Evolutionary conservation across 371 early-diverging fungal species (phyloP).

Genomic region (Blastocladiella emersonii): DNA sequence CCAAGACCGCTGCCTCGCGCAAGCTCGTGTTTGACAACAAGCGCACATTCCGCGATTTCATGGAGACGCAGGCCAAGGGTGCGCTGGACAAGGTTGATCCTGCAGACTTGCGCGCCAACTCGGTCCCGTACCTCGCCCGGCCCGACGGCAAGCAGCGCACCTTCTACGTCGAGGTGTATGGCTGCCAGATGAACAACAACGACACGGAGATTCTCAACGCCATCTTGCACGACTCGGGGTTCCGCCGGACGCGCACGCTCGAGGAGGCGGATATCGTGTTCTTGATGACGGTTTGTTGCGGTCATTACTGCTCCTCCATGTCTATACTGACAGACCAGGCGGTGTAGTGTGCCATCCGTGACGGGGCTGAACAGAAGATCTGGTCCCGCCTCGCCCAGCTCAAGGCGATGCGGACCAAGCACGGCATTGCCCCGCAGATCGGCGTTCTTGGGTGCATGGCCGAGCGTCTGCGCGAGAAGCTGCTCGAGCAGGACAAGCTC

Average conservation of each 20-base stretch:
- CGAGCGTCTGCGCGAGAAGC: constrained; percentile 53
- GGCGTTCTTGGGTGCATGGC: constrained; percentile 74
- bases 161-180: constrained; percentile 61
- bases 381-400: constrained; percentile 50
- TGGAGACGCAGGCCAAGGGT: neutral
- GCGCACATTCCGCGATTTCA: neutral
- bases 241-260: constrained; percentile 35
- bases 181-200: constrained; percentile 70
- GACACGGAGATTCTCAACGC: constrained; percentile 67
- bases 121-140: constrained; percentile 40
- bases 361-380: constrained; percentile 59
- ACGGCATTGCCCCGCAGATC: constrained; percentile 44
- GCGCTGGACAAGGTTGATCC: constrained; percentile 8
- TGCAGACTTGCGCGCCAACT: constrained; percentile 17
- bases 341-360: constrained; percentile 64
- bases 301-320: neutral
- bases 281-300: constrained; percentile 38
- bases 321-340: neutral
- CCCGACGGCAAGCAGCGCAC: constrained; percentile 20
- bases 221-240: constrained; percentile 54
- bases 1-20: too few species aligned
- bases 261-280: constrained; percentile 54
- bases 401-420: constrained; percentile 36
- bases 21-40: constrained; percentile 3
- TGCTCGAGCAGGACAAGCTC: constrained; percentile 52